phyloP scores from a whole-genome alignment of 805 yeast species.

The Wickerhamiella siamensis region DNA sequence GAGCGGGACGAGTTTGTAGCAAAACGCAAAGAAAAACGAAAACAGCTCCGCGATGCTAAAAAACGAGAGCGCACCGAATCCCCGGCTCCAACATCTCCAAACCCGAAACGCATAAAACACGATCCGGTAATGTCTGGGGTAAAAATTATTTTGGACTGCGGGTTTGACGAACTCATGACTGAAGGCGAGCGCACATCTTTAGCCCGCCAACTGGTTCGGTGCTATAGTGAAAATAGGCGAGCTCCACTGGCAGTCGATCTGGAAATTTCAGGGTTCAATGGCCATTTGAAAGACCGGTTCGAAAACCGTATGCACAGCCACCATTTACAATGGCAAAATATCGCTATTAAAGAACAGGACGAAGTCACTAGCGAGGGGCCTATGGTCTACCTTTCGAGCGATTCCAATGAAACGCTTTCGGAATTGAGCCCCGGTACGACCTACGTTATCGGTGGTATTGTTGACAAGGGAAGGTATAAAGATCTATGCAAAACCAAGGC shows the following conservation, averaged over 20 bases:
- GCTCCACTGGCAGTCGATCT: slow-evolving; percentile 45
- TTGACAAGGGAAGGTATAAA: slow-evolving; percentile 85
- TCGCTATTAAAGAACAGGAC: slow-evolving; percentile 34
- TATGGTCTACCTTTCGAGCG: slow-evolving; percentile 66
- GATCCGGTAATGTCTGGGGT: slow-evolving; percentile 29
- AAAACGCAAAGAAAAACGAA: slow-evolving; percentile 41
- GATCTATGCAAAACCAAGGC: slow-evolving; percentile 73
- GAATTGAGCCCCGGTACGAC: slow-evolving; percentile 54
- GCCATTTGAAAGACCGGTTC: slow-evolving; percentile 51
- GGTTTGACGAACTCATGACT: slow-evolving; percentile 78
- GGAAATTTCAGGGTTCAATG: slow-evolving; percentile 48
- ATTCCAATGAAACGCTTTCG: slow-evolving; percentile 56
- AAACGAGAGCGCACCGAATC: slow-evolving; percentile 8
- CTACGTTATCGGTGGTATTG: slow-evolving; percentile 89
- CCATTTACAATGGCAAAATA: slow-evolving; percentile 54
- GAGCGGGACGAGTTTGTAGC: slow-evolving; percentile 46
- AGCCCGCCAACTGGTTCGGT: slow-evolving; percentile 65
- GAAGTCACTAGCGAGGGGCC: slow-evolving; percentile 23
- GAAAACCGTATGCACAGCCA: slow-evolving; percentile 42
- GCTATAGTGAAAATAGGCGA: slow-evolving; percentile 64
- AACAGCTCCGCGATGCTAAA: slow-evolving; percentile 20
- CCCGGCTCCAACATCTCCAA: slow-evolving; percentile 8
- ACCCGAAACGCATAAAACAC: slow-evolving; percentile 6
- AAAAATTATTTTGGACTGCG: slow-evolving; percentile 67
- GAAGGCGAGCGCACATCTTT: slow-evolving; percentile 56